These are phyloP conservation scores for Stylosanthes scabra DNA, from an alignment of 331 rosid genomes.

Conservation along the genomic window DNA sequence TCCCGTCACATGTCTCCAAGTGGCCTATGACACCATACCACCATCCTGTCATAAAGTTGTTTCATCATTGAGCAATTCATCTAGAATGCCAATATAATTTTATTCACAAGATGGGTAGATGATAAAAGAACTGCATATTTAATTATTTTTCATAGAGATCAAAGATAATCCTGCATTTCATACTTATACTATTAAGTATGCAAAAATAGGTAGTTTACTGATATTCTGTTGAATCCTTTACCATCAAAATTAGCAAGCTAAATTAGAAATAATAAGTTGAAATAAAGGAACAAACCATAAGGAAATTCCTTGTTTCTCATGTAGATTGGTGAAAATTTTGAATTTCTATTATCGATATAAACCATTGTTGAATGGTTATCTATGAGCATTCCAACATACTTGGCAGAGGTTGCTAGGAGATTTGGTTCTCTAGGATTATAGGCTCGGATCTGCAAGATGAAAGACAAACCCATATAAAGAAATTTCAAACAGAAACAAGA, in stretches of 20 bases:
- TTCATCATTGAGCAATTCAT: conserved; percentile 33
- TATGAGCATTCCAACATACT: conserved; percentile 50
- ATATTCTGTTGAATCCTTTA: neutral
- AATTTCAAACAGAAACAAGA: neutral
- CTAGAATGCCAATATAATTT: neutral
- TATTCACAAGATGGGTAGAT: conserved; percentile 32
- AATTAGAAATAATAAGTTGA: conserved; percentile 26
- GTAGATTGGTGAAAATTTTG: too few species aligned
- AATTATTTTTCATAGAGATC: conserved; percentile 19
- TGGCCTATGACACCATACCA: conserved; percentile 90
- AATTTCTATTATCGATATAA: conserved; percentile 8
- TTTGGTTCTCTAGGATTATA: conserved; percentile 81
- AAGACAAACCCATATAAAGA: conserved; percentile 28
- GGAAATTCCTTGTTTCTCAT: conserved; percentile 89
- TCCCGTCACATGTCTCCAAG: conserved; percentile 74
- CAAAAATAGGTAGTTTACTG: too few species aligned
- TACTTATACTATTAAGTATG: too few species aligned
- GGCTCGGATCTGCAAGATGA: conserved; percentile 68
- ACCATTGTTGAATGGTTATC: neutral
- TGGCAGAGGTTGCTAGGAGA: conserved; percentile 75
- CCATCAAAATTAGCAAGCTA: conserved; percentile 4
- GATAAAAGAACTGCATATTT: conserved; percentile 27
- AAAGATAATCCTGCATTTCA: neutral
- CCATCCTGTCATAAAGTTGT: conserved; percentile 72
- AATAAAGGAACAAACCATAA: conserved; percentile 71